Conservation (phyloP, 129 eudicot species). For the Saussurea involucrata region DNA sequence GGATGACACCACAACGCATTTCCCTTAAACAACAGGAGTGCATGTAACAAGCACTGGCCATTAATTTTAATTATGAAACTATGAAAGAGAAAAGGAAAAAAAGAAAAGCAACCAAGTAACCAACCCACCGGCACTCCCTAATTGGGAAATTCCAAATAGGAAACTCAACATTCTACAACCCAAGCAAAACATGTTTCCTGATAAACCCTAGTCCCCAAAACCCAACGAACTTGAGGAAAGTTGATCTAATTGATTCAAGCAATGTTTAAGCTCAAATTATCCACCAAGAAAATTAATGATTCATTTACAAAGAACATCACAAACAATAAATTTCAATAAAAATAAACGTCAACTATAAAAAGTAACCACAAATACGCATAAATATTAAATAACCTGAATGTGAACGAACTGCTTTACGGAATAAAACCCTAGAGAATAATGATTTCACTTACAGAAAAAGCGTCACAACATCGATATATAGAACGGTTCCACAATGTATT, state of each 20-base stretch:
- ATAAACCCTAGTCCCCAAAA: constrained; percentile 8
- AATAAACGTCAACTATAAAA: neutral
- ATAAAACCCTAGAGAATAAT: constrained; percentile 1
- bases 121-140: neutral
- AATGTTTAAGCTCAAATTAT: neutral
- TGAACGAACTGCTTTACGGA: constrained; percentile 1
- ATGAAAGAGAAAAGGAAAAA: neutral
- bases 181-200: neutral
- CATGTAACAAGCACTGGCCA: neutral
- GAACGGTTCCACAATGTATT: neutral
- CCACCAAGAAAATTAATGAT: neutral
- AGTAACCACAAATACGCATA: neutral
- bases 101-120: neutral
- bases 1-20: neutral
- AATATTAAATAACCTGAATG: neutral
- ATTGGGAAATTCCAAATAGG: neutral
- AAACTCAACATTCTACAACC: neutral
- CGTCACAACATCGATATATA: constrained; percentile 5
- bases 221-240: neutral
- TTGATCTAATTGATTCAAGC: neutral
- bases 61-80: neutral
- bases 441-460: constrained; percentile 10
- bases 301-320: constrained; percentile 8
- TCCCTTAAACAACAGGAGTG: neutral
- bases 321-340: neutral